Evolutionary conservation across 2,329 filamentous ascomycete genomes (phyloP), one percentile per base, ranked within the genome.

Genomic region (Neofusicoccum sp.): DNA sequence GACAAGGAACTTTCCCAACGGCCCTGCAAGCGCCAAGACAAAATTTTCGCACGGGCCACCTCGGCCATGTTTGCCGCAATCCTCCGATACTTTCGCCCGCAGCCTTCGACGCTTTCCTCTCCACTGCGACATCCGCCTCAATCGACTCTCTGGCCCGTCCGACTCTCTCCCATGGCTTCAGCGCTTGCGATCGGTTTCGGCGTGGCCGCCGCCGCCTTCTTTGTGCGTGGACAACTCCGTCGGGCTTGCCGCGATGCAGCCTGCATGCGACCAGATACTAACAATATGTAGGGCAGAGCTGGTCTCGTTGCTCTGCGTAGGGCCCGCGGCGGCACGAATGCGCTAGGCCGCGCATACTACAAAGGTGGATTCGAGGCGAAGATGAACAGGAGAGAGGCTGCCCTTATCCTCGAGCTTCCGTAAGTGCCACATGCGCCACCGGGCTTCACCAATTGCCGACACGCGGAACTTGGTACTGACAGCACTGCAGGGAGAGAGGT

Each of bases 341-440:
- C 89, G 36, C 80, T 96, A 68, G 95, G 95, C 69, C 92, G 93
- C 76, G 87, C 92, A 43, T 99, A 92, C 73, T 98, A 97, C 84
- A 99, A 98, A 78, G 95, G 95, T 67, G 95, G 95, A n/a, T 99
- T 99, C 73, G 95, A 99, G 80, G 82, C 87, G 63, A 90, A 89
- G 77, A 99, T 99, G 93, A 97, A 87, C 75, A 86, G 89, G 75
- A 87, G 89, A 75, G 95, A 99, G 79, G 95, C 95, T 24, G 84
- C 92, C 4, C 79, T 99, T 68, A 97, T 99, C 63, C 80, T 99
- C 51, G 90, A 95, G 66, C 87, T 98, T 63, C 90, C 87, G 93
- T 97, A 86, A 62, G 82, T 78, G 11, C 12, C 16, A 4, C 28
- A 3, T 16, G 28, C 43, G 14, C 28, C 47, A 41, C 40, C 16